These are phyloP conservation scores for Arthrobotrys conoides DNA, from an alignment of 2,329 filamentous ascomycete species.

Conservation along the genomic window DNA sequence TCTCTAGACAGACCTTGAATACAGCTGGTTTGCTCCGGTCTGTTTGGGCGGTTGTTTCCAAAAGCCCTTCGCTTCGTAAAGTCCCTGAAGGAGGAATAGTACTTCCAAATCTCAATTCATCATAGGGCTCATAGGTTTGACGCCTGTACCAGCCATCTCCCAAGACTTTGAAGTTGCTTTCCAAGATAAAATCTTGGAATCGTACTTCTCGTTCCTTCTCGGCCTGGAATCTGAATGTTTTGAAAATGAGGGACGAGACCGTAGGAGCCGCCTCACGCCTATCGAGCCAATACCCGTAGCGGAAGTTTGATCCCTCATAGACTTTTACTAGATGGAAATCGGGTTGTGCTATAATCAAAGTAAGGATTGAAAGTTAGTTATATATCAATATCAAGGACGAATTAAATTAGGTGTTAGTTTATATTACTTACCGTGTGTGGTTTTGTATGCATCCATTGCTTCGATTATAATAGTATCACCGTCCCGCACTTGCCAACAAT, in stretches of 20 bases:
- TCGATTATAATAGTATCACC: neutral
- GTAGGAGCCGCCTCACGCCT: neutral
- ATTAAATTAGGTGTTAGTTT: no score
- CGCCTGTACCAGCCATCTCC: neutral
- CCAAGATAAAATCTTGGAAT: constrained; percentile 9
- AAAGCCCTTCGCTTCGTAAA: neutral
- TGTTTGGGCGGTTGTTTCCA: constrained; percentile 5
- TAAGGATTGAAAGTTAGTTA: no score
- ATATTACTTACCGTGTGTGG: constrained; percentile 6
- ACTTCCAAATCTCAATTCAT: neutral
- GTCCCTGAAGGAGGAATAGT: neutral
- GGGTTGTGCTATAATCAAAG: no score
- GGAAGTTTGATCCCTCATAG: neutral
- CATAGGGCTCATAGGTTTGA: neutral
- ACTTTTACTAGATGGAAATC: constrained; percentile 1
- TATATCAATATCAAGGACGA: no score
- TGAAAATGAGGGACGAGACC: constrained; percentile 16
- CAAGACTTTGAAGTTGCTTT: neutral
- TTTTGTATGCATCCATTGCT: neutral
- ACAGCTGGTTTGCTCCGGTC: neutral
- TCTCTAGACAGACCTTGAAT: neutral
- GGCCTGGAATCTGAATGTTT: constrained; percentile 5
- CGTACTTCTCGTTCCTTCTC: neutral
- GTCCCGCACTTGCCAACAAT: neutral
- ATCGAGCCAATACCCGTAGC: constrained; percentile 18